Conservation (phyloP, 2,329 filamentous ascomycete species). For the Penicillium polonicum region DNA sequence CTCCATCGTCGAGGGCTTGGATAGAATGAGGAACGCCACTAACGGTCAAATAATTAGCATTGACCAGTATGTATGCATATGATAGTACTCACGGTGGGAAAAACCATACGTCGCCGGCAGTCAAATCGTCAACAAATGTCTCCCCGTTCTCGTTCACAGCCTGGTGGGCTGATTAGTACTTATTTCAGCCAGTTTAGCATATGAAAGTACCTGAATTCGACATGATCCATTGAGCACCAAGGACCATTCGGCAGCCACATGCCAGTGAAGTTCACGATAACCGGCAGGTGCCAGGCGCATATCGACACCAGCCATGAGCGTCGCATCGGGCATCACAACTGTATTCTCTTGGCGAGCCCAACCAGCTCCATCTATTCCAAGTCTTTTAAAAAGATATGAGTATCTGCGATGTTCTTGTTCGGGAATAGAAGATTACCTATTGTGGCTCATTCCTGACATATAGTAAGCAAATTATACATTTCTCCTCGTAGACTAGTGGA, state of each 20-base stretch:
- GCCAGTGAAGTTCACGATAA: constrained; percentile 63
- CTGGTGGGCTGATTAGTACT: constrained; percentile 13
- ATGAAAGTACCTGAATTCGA: constrained; percentile 32
- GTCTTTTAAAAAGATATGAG: constrained; percentile 18
- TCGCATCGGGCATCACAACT: constrained; percentile 51
- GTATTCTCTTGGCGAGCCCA: constrained; percentile 58
- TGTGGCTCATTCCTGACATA: constrained; percentile 44
- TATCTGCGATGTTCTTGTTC: background rate
- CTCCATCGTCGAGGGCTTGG: constrained; percentile 68
- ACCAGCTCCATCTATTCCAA: constrained; percentile 49
- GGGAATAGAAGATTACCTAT: constrained; percentile 33
- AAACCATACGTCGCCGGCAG: constrained; percentile 77
- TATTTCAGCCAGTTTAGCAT: background rate
- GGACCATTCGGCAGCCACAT: constrained; percentile 42
- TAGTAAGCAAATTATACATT: constrained; percentile 6
- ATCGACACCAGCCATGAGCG: constrained; percentile 57
- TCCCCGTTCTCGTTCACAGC: constrained; percentile 59
- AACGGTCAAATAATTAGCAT: background rate
- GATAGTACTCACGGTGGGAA: constrained; percentile 59
- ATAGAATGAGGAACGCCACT: constrained; percentile 72
- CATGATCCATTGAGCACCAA: constrained; percentile 41
- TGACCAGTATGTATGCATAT: background rate
- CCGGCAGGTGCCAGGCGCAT: constrained; percentile 59
- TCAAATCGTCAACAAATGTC: constrained; percentile 73
- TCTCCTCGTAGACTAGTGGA: background rate